Percentiles rank a stretch among this genome's conserved stretches.
phyloP scores from a whole-genome alignment of 495 filamentous ascomycete genomes.

The Penicillium alfredii region DNA sequence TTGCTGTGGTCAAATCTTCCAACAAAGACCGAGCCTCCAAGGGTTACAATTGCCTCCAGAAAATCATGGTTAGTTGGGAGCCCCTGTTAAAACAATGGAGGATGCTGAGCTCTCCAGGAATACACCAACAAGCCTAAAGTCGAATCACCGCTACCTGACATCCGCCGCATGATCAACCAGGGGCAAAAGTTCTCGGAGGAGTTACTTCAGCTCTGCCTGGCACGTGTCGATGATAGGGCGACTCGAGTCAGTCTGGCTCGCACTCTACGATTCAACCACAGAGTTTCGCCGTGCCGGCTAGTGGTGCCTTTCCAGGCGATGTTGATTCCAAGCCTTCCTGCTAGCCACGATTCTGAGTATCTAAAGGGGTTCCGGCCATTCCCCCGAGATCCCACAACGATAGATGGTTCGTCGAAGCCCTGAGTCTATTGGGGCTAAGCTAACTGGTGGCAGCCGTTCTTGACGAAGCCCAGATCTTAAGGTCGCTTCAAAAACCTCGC shows the following conservation, averaged over 20 bases:
- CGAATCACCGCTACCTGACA: slow-evolving; percentile 41
- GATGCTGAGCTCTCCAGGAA: slow-evolving; percentile 30
- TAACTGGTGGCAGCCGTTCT: slow-evolving; percentile 52
- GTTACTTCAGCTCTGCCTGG: slow-evolving; percentile 73
- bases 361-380: slow-evolving; percentile 77
- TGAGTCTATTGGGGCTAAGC: slow-evolving; percentile 31
- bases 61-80: slow-evolving; percentile 28
- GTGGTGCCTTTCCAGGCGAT: slow-evolving; percentile 84
- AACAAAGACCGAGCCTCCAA: slow-evolving; percentile 44
- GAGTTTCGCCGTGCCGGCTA: slow-evolving; percentile 70
- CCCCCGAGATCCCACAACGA: slow-evolving; percentile 56
- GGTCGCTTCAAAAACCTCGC: slow-evolving; percentile 85
- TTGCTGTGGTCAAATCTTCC: slow-evolving; percentile 66
- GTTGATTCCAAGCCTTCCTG: slow-evolving; percentile 75
- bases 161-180: slow-evolving; percentile 66
- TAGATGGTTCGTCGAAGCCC: slow-evolving; percentile 38
- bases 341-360: slow-evolving; percentile 59
- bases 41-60: slow-evolving; percentile 46
- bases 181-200: slow-evolving; percentile 81
- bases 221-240: slow-evolving; percentile 61
- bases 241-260: slow-evolving; percentile 64
- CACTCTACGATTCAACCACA: slow-evolving; percentile 78
- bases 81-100: background rate
- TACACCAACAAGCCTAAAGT: slow-evolving; percentile 37
- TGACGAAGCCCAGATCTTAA: slow-evolving; percentile 83